Conservation (phyloP, 1,284 basidiomycete genomes). For the Puccinia polysora region DNA sequence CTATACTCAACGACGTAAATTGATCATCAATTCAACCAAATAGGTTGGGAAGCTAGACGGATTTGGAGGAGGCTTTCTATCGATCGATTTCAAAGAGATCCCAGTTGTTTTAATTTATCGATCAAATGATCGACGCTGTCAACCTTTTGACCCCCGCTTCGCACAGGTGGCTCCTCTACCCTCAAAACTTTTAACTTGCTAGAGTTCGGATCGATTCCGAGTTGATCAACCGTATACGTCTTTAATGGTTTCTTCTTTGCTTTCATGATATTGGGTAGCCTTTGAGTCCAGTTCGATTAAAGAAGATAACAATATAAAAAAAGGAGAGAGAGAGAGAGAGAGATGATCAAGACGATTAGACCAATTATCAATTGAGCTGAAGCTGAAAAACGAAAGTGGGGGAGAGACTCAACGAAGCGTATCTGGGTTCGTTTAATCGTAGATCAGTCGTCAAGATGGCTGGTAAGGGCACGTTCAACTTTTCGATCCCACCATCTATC, state of each 20-base stretch:
- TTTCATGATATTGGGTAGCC: conserved; percentile 55
- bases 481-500: conserved; percentile 89
- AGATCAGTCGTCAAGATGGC: conserved; percentile 89
- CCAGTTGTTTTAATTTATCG: conserved; percentile 82
- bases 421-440: conserved; percentile 75
- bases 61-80: too few species aligned
- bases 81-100: conserved; percentile 65
- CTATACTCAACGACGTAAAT: too few species aligned
- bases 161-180: conserved; percentile 84
- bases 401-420: conserved; percentile 91
- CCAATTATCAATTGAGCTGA: not conserved
- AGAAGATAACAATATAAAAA: conserved; percentile 54
- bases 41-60: too few species aligned
- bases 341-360: too few species aligned
- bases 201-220: conserved; percentile 71
- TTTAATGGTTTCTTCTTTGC: conserved; percentile 98
- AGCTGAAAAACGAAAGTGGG: not conserved
- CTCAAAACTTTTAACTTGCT: conserved; percentile 81
- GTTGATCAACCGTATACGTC: conserved; percentile 72
- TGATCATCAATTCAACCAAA: too few species aligned
- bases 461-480: conserved; percentile 74
- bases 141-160: conserved; percentile 87
- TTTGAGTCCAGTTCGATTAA: conserved; percentile 59
- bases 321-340: not conserved
- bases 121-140: conserved; percentile 84